These are phyloP conservation scores for Rhodotorula sp. DNA, from an alignment of 1,284 basidiomycete genomes.

Conservation along the genomic window DNA sequence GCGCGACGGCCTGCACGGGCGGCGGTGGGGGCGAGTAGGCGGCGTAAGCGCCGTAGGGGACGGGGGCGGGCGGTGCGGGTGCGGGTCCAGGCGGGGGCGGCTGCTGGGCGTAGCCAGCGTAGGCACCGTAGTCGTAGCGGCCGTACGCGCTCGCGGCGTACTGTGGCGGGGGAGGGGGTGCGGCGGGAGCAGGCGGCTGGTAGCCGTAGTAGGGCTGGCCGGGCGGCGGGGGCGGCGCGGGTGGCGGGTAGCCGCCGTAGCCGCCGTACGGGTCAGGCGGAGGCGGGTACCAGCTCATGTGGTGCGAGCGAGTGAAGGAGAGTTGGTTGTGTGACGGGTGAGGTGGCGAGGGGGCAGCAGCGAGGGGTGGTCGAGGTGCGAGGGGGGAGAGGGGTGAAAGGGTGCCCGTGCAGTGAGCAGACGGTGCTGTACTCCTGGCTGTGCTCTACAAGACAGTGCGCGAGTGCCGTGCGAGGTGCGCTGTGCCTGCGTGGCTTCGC, in stretches of 20 bases:
- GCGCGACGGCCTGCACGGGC: neutral
- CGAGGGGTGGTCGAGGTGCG: neutral
- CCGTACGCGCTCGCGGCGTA: neutral
- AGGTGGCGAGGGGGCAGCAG: neutral
- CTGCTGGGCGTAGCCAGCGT: neutral
- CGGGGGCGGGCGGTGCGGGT: neutral
- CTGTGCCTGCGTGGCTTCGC: too few relatives aligned
- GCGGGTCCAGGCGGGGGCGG: constrained; percentile 13
- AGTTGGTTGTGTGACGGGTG: neutral
- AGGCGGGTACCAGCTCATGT: constrained; percentile 6
- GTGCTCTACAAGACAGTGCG: too few relatives aligned
- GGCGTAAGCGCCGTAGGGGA: too few relatives aligned
- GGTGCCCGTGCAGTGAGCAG: neutral
- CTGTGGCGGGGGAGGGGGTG: neutral
- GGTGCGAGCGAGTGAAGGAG: neutral
- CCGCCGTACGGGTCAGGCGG: constrained; percentile 2
- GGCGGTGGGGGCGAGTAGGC: neutral
- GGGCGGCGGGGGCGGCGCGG: neutral
- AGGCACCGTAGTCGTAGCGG: constrained; percentile 6
- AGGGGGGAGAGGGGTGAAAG: neutral
- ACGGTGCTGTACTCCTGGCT: too few relatives aligned
- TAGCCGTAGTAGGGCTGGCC: constrained; percentile 7
- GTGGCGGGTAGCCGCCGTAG: neutral
- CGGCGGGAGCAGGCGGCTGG: constrained; percentile 15
- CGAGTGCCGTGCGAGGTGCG: too few relatives aligned